A percentile compares a stretch with the other conserved stretches of the same genome.
phyloP scores from a whole-genome alignment of 2,329 filamentous ascomycete species.

The Didymella pomorum region DNA sequence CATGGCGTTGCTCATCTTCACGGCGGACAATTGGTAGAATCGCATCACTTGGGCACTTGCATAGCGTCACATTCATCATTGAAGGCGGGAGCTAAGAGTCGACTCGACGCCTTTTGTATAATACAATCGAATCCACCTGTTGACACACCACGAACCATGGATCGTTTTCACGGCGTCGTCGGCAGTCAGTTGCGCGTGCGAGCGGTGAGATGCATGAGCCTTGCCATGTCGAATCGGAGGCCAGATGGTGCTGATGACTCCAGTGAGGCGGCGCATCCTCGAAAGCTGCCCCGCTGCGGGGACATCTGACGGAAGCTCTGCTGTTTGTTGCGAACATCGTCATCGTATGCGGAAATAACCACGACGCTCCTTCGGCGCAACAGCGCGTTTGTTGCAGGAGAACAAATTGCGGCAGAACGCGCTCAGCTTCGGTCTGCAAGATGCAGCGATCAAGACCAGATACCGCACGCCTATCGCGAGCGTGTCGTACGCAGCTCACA shows the following conservation, averaged over 20 bases:
- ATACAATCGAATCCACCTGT: slow-evolving; percentile 2
- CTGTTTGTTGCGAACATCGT: slow-evolving; percentile 20
- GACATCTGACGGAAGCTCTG: not conserved
- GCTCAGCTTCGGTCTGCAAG: slow-evolving; percentile 10
- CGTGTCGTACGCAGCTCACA: slow-evolving; percentile 7
- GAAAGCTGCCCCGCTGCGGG: slow-evolving; percentile 1
- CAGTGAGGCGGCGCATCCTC: slow-evolving; percentile 13
- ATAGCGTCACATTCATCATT: slow-evolving; percentile 10
- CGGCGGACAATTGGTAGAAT: slow-evolving; percentile 74
- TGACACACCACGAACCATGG: slow-evolving; percentile 1
- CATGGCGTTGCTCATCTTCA: slow-evolving; percentile 87
- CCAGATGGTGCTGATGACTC: slow-evolving; percentile 25
- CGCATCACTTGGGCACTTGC: slow-evolving; percentile 4
- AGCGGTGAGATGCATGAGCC: slow-evolving; percentile 8
- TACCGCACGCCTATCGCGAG: slow-evolving; percentile 10
- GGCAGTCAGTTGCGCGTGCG: slow-evolving; percentile 5
- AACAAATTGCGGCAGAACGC: slow-evolving; percentile 17
- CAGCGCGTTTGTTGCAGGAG: slow-evolving; percentile 1
- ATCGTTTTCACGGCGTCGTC: slow-evolving; percentile 8
- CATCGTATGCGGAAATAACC: slow-evolving; percentile 20
- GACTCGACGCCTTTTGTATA: slow-evolving; percentile 3
- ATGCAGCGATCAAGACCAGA: slow-evolving; percentile 1
- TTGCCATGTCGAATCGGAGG: slow-evolving; percentile 27
- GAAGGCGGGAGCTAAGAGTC: not conserved
- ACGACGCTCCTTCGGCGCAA: slow-evolving; percentile 4